phyloP scores from a whole-genome alignment of 2,329 filamentous ascomycete species.

The Aspergillus sp. region DNA sequence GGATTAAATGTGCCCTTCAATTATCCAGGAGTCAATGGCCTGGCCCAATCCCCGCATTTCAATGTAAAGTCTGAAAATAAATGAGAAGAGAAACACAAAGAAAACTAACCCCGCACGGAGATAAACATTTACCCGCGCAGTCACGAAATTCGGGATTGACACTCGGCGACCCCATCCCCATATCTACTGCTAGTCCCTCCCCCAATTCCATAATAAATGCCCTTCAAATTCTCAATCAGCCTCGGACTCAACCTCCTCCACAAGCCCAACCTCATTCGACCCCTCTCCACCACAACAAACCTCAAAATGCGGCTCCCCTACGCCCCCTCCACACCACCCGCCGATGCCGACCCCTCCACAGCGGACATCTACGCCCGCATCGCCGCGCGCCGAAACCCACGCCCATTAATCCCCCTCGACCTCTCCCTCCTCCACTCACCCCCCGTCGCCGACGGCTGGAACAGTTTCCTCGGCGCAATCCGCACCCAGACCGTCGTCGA shows the following conservation, averaged over 20 bases:
- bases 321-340: slow-evolving; percentile 30
- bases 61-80: background rate
- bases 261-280: background rate
- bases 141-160: slow-evolving; percentile 2
- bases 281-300: background rate
- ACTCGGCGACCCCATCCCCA: background rate
- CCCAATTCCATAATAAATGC: background rate
- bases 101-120: background rate
- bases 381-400: slow-evolving; percentile 66
- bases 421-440: slow-evolving; percentile 76
- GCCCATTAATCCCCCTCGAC: slow-evolving; percentile 75
- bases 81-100: background rate
- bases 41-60: background rate
- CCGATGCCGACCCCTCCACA: slow-evolving; percentile 32
- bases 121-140: slow-evolving; percentile 20
- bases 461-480: slow-evolving; percentile 60
- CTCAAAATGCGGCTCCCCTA: slow-evolving; percentile 43
- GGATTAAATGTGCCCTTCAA: background rate
- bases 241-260: no score
- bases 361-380: slow-evolving; percentile 65
- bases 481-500: slow-evolving; percentile 56
- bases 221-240: background rate
- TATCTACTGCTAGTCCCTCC: background rate
- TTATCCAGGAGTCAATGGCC: background rate
- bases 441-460: slow-evolving; percentile 72